Evolutionary conservation across 306 rosid genomes (phyloP).

Genomic region (Hylodesmum podocarpum): DNA sequence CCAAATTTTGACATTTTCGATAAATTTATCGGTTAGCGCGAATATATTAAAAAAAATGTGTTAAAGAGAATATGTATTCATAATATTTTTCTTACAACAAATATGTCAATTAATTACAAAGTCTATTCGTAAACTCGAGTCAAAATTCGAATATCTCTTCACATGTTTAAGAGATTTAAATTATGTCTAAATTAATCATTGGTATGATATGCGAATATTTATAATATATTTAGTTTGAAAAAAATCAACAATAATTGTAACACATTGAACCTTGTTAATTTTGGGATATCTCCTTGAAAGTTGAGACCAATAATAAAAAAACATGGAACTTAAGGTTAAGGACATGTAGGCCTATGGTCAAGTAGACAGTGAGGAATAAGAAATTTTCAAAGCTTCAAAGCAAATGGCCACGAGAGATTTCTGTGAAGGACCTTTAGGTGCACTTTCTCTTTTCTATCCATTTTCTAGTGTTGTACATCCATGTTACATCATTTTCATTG

Average conservation of each 20-base stretch:
- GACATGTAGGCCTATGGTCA: background rate
- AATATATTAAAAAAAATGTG: too few relatives aligned
- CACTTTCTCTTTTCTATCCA: background rate
- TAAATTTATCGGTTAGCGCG: too few relatives aligned
- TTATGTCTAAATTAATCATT: too few relatives aligned
- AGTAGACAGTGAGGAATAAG: background rate
- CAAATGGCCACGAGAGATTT: background rate
- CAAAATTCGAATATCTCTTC: too few relatives aligned
- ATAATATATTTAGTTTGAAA: background rate
- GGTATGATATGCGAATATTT: too few relatives aligned
- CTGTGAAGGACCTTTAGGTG: background rate
- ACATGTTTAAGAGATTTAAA: too few relatives aligned
- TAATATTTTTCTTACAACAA: too few relatives aligned
- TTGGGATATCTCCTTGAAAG: background rate
- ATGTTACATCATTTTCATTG: constrained; percentile 26
- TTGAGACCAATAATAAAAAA: background rate
- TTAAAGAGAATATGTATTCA: too few relatives aligned
- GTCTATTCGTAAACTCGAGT: too few relatives aligned
- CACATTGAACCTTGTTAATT: background rate
- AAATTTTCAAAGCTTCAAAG: background rate
- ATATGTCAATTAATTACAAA: too few relatives aligned
- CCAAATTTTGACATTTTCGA: too few relatives aligned
- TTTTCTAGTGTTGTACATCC: background rate
- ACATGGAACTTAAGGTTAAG: too few relatives aligned
- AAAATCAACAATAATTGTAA: background rate